phyloP scores from a whole-genome alignment of 139 green algal genomes.

The Klebsormidium nitens region DNA sequence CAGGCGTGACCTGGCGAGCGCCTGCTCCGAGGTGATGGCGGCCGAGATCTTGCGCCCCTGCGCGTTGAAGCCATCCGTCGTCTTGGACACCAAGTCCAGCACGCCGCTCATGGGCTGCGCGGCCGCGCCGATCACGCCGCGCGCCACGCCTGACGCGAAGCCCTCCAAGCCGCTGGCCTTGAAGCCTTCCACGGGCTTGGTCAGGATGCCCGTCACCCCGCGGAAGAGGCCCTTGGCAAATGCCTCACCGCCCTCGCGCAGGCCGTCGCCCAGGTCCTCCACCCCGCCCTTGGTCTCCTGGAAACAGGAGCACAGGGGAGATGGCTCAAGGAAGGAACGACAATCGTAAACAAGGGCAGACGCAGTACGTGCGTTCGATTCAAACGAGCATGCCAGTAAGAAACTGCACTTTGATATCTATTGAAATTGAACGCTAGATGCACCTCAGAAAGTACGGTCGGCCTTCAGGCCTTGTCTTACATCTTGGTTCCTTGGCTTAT shows the following conservation, averaged over 20 bases:
- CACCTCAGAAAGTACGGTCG: no score
- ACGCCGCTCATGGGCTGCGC: constrained; percentile 62
- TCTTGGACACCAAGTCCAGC: constrained; percentile 62
- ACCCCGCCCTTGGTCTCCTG: constrained; percentile 34
- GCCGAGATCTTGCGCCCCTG: background rate
- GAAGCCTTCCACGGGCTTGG: constrained; percentile 75
- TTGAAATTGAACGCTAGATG: no score
- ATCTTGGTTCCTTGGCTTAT: no score
- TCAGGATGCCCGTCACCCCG: constrained; percentile 72
- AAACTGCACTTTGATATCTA: no score
- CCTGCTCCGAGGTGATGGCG: constrained; percentile 40
- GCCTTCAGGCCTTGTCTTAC: no score
- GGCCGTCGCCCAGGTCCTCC: constrained; percentile 51
- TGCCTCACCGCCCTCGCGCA: constrained; percentile 66
- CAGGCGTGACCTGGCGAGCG: constrained; percentile 50
- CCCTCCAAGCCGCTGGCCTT: constrained; percentile 58
- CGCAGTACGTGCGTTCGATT: no score
- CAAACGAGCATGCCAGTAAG: no score
- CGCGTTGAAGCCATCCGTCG: constrained; percentile 67
- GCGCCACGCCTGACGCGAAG: constrained; percentile 58
- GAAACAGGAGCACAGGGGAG: no score
- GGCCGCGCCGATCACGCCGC: constrained; percentile 71
- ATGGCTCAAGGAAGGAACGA: no score
- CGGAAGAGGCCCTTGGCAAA: constrained; percentile 61
- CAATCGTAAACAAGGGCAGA: no score